Conservation (phyloP, 2,329 filamentous ascomycete species). For the Alternaria triticina region DNA sequence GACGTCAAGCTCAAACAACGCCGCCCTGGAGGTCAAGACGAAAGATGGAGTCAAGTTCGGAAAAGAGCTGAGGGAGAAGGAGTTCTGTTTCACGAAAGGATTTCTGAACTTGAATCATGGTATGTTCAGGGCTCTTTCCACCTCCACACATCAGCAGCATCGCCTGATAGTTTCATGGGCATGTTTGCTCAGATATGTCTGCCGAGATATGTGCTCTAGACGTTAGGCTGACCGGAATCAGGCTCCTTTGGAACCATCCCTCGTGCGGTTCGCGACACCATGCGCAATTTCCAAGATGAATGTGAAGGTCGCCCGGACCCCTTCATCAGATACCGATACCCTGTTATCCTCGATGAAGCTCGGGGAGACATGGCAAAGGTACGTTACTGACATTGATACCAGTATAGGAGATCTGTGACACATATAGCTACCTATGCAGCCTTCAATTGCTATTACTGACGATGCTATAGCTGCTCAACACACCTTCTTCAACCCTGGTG, state of each 20-base stretch:
- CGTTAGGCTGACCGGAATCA: constrained; percentile 4
- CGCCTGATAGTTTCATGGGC: neutral
- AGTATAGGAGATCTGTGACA: neutral
- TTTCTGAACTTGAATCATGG: constrained; percentile 82
- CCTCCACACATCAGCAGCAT: neutral
- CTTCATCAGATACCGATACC: constrained; percentile 75
- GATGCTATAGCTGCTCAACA: constrained; percentile 64
- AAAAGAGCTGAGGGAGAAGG: constrained; percentile 59
- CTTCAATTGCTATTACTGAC: neutral
- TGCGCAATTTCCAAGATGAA: constrained; percentile 69
- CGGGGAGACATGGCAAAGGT: constrained; percentile 63
- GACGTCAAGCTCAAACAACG: constrained; percentile 10
- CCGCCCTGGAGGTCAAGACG: constrained; percentile 21
- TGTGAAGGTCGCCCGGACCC: constrained; percentile 73
- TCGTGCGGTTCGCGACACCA: constrained; percentile 62
- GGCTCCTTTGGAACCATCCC: constrained; percentile 85
- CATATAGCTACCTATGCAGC: neutral
- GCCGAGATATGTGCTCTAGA: neutral
- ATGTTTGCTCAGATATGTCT: neutral
- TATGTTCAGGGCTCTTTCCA: constrained; percentile 44
- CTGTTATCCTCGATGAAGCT: constrained; percentile 66
- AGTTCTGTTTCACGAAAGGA: constrained; percentile 73
- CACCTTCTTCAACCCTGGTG: constrained; percentile 70
- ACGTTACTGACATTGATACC: neutral
- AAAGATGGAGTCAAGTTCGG: constrained; percentile 54